Evolutionary conservation across 768 basidiomycete genomes (phyloP), one percentile per base, ranked within the genome.

Genomic region (Naganishia kalamii): DNA sequence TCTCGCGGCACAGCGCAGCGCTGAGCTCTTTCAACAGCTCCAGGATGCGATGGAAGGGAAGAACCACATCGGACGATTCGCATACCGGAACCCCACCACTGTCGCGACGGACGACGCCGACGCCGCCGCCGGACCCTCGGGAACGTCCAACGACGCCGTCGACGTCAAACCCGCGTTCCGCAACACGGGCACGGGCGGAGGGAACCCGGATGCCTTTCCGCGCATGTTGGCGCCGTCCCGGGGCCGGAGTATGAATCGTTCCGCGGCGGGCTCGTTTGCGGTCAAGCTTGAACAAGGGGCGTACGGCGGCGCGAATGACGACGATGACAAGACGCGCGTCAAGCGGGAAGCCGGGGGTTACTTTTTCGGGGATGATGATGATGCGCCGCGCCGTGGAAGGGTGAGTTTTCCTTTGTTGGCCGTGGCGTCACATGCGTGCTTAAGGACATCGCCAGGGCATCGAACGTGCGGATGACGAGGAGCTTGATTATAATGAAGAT

Each of bases 201-300:
- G 29, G 19, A 64, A 64, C 41, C 63, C 63, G 11, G 51, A 64
- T 32, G 63, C 63, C 17, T 64, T 64, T 32, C 63, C 63, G 11
- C 63, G 63, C 8, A 63, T 63, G 23, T 30, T 49, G 25, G 37
- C 48, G 8, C 27, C 62, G 27, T 27, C 62, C 13, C 49, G 54
- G 10, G 54, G 54, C 37, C 54, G 54, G 23, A 40, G 35, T n/a
- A 6, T 57, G 35, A 35, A 35, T 40, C 54, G 54, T 4, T 33
- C 30, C 21, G 43, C 43, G 54, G 54, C 21, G 54, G 35, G 23
- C n/a, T 57, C 35, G 54, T 27, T 57, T 6, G 40, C 37, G 19
- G 35, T 57, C 3, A 57, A 57, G 35, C 54, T 57, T 40, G 54
- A 57, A 19, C 54, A 35, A 13, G 54, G 54, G 11, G 54, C 54